phyloP scores from a whole-genome alignment of 2,329 filamentous ascomycete genomes.

The Penicillium sp. region DNA sequence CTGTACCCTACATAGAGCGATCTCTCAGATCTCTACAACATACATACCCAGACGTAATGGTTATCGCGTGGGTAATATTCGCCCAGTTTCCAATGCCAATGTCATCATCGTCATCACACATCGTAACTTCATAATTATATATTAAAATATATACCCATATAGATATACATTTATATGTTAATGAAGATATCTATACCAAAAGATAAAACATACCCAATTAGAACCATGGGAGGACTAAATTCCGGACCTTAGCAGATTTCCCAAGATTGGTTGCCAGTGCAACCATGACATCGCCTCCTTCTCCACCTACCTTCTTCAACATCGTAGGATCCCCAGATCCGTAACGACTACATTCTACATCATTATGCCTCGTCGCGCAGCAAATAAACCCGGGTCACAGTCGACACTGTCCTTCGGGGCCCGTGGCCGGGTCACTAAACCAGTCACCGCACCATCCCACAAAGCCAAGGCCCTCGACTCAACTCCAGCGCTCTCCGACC shows the following conservation, averaged over 20 bases:
- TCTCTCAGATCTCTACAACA: not conserved
- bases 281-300: constrained; percentile 3
- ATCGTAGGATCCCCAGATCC: not conserved
- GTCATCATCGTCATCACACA: constrained; percentile 10
- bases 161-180: not conserved
- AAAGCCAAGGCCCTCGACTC: constrained; percentile 28
- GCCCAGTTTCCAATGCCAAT: not conserved
- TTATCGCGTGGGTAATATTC: not conserved
- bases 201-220: not conserved
- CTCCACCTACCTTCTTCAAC: constrained; percentile 5
- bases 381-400: constrained; percentile 39
- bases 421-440: constrained; percentile 52
- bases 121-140: not conserved
- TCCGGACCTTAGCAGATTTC: not conserved
- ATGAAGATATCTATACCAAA: not conserved
- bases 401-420: constrained; percentile 56
- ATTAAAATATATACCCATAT: not conserved
- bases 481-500: constrained; percentile 30
- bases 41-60: not conserved
- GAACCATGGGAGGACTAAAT: not conserved
- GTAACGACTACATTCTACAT: not conserved
- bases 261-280: constrained; percentile 5
- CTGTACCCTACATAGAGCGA: not conserved
- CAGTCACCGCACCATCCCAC: constrained; percentile 32
- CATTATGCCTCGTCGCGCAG: constrained; percentile 38